These are phyloP conservation scores for Cystofilobasidium bisporidii DNA, from an alignment of 768 basidiomycete species.

Conservation along the genomic window DNA sequence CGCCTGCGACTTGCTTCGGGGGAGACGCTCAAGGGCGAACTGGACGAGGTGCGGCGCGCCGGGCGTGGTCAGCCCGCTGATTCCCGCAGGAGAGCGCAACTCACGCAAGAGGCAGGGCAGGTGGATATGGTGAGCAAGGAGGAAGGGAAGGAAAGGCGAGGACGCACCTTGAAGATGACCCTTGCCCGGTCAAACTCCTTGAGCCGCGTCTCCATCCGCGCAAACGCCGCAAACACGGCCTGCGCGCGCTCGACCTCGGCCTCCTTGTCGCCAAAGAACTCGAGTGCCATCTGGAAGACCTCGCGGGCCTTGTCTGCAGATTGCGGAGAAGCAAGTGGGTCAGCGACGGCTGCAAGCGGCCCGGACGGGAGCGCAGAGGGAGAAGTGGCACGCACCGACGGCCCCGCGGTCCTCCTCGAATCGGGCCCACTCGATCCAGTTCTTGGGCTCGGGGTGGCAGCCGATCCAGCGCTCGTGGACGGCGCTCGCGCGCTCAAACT, in stretches of 20 bases:
- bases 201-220: constrained; percentile 90
- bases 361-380: background rate
- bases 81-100: too few species aligned
- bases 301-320: constrained; percentile 59
- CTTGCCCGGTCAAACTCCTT: constrained; percentile 96
- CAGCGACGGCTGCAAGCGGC: background rate
- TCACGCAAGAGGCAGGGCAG: too few species aligned
- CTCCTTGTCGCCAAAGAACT: constrained; percentile 74
- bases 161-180: constrained; percentile 83
- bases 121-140: too few species aligned
- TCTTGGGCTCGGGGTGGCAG: constrained; percentile 53
- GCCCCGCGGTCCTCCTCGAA: constrained; percentile 51
- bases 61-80: background rate
- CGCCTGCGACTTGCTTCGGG: constrained; percentile 71
- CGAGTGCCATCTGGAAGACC: constrained; percentile 81
- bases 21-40: constrained; percentile 91
- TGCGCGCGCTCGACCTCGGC: constrained; percentile 83
- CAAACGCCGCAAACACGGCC: constrained; percentile 83
- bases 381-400: background rate
- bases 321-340: background rate
- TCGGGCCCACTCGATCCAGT: constrained; percentile 60
- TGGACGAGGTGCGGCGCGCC: constrained; percentile 42
- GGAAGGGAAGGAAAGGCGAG: background rate
- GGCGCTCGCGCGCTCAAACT: constrained; percentile 79
- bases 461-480: constrained; percentile 54